These are phyloP conservation scores for Triticum dicoccoides DNA, from an alignment of 176 grass and related monocot genomes.

Conservation along the genomic window DNA sequence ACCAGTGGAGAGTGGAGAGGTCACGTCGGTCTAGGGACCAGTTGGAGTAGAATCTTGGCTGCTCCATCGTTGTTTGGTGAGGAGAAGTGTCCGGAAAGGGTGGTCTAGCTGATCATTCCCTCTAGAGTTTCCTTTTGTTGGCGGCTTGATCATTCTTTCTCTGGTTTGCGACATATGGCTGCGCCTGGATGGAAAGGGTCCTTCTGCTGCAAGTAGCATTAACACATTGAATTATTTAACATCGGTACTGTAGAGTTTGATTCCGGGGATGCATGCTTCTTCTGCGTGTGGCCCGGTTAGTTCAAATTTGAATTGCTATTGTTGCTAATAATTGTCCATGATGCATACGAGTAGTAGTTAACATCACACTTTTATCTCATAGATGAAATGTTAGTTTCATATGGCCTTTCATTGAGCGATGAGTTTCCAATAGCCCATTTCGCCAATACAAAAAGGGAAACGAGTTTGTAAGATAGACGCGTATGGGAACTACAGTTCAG, in stretches of 20 bases:
- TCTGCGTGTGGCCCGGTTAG: neutral
- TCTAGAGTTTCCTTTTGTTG: neutral
- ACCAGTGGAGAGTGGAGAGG: neutral
- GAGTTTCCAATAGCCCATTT: no score
- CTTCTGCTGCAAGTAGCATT: neutral
- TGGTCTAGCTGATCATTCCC: neutral
- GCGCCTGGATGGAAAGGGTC: conserved; percentile 3
- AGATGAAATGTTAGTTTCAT: neutral
- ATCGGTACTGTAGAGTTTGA: neutral
- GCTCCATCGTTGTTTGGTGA: neutral
- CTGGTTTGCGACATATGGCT: neutral
- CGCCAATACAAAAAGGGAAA: no score
- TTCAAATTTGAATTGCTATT: neutral
- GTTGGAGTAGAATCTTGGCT: neutral
- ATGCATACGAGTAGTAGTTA: neutral
- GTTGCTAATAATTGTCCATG: neutral
- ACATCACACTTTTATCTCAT: neutral
- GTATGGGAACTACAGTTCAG: neutral
- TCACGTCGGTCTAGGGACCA: neutral
- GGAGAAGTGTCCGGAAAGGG: neutral
- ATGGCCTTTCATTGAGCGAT: neutral
- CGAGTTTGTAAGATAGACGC: no score
- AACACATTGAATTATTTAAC: neutral
- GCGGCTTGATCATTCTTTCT: neutral
- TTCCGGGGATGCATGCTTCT: neutral